A percentile compares a stretch with the other conserved stretches of the same genome.
Evolutionary conservation across 1,139 yeast species (phyloP).

Genomic region (Debaryomyces coudertii): DNA sequence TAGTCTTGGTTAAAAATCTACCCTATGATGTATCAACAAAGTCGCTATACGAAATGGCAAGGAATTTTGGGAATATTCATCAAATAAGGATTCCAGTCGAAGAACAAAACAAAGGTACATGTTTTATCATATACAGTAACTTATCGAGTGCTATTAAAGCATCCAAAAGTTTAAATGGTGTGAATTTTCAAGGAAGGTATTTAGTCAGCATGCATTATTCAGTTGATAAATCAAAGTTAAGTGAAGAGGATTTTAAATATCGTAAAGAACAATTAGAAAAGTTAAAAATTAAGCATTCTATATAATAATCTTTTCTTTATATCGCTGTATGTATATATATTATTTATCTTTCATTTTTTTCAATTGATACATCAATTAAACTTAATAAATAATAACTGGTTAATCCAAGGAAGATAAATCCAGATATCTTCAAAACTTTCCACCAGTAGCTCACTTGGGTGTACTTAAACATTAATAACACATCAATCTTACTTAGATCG

Average conservation of each 20-base stretch:
- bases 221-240: constrained; percentile 39
- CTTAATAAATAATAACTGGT: constrained; percentile 57
- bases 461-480: constrained; percentile 67
- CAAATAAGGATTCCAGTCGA: constrained; percentile 55
- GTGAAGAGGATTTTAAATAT: constrained; percentile 24
- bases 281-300: constrained; percentile 21
- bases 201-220: constrained; percentile 52
- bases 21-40: constrained; percentile 54
- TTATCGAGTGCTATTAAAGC: constrained; percentile 53
- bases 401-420: constrained; percentile 65
- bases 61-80: constrained; percentile 58
- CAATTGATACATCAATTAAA: constrained; percentile 38
- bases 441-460: constrained; percentile 53
- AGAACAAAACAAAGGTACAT: constrained; percentile 49
- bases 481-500: constrained; percentile 60
- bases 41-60: constrained; percentile 57
- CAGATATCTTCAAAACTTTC: constrained; percentile 71
- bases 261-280: constrained; percentile 23
- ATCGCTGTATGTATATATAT: neutral
- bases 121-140: constrained; percentile 58
- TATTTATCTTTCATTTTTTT: constrained; percentile 17
- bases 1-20: constrained; percentile 59
- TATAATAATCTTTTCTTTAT: constrained; percentile 9
- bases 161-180: constrained; percentile 58
- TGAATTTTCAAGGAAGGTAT: constrained; percentile 62